phyloP scores from a whole-genome alignment of 768 basidiomycete genomes.

The Suillus hirtellus region DNA sequence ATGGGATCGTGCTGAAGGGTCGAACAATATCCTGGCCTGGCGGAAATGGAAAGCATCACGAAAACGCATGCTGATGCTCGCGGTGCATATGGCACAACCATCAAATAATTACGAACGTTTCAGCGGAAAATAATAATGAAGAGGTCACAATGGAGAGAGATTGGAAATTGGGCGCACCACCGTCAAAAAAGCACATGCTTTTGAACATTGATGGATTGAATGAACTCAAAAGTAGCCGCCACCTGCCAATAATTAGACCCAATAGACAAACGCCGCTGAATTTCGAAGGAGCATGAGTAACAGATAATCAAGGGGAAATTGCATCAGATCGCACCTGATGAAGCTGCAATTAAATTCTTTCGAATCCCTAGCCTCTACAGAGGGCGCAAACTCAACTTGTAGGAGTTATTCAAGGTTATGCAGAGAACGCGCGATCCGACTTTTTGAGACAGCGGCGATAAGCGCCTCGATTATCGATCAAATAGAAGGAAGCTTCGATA shows the following conservation, averaged over 20 bases:
- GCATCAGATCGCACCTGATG: not conserved
- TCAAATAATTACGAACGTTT: constrained; percentile 7
- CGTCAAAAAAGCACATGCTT: not conserved
- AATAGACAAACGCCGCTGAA: constrained; percentile 1
- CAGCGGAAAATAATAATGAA: constrained; percentile 6
- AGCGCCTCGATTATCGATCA: constrained; percentile 26
- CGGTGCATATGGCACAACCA: constrained; percentile 5
- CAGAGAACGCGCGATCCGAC: constrained; percentile 1
- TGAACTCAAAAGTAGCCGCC: constrained; percentile 2
- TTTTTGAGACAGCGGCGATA: constrained; percentile 18
- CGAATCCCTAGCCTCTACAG: not conserved
- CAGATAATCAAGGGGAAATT: not conserved
- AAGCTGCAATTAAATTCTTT: not conserved
- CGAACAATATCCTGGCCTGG: not conserved
- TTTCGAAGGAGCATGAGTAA: not conserved
- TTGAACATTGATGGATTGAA: constrained; percentile 1
- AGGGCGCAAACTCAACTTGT: constrained; percentile 6
- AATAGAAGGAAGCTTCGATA: constrained; percentile 20
- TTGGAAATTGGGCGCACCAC: constrained; percentile 9
- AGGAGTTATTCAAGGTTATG: not conserved
- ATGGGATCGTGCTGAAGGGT: constrained; percentile 3
- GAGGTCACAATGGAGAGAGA: not conserved
- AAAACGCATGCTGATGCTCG: constrained; percentile 10
- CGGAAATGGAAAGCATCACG: constrained; percentile 8
- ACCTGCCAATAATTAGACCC: constrained; percentile 2